A percentile compares a stretch with the other conserved stretches of the same genome.
Evolutionary conservation across 305 asterid genomes (phyloP).

Genomic region (Solanum hybrid): DNA sequence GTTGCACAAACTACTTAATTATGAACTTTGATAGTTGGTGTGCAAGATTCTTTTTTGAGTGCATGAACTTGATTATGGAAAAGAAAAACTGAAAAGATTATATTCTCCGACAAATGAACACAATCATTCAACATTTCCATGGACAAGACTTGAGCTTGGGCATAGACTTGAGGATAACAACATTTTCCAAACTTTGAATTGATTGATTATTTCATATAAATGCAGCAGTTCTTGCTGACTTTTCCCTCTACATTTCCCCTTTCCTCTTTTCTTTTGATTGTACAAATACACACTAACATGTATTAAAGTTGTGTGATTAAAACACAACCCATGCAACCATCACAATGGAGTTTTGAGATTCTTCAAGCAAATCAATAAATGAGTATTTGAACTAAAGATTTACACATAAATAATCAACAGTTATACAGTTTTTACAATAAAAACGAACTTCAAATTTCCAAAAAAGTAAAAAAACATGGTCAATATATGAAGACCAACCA

Average conservation of each 20-base stretch:
- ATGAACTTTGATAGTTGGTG: neutral
- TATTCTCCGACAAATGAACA: neutral
- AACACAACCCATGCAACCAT: neutral
- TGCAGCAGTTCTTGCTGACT: neutral
- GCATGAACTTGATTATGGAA: neutral
- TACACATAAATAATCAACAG: neutral
- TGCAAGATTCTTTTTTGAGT: neutral
- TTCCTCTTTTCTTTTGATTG: neutral
- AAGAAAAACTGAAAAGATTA: neutral
- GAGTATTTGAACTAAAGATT: neutral
- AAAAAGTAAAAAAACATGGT: neutral
- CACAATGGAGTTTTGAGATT: neutral
- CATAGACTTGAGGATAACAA: neutral
- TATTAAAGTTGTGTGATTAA: neutral
- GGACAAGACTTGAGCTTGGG: neutral
- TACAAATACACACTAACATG: neutral
- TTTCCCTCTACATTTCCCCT: neutral
- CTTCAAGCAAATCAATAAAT: neutral
- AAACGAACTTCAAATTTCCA: neutral
- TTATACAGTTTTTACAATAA: neutral
- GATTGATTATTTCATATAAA: neutral
- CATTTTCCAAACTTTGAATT: neutral
- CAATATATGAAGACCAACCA: neutral
- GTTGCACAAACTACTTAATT: neutral
- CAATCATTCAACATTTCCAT: neutral